Conservation (phyloP, 805 yeast species). For the Danielozyma ontarioensis region DNA sequence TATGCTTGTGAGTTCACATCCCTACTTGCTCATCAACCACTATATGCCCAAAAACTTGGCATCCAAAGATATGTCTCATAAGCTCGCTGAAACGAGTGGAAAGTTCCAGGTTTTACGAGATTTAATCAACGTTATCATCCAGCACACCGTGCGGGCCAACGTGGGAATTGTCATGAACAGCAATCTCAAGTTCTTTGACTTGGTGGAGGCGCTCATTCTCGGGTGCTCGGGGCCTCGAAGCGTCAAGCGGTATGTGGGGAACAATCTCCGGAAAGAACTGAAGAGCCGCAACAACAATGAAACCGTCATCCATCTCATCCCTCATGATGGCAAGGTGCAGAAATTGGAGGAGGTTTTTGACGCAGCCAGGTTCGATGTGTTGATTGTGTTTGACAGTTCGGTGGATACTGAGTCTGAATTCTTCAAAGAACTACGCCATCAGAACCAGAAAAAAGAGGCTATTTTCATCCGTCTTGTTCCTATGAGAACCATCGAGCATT, state of each 20-base stretch:
- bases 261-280: conserved; percentile 48
- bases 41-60: conserved; percentile 76
- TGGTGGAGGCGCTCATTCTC: conserved; percentile 63
- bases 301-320: conserved; percentile 10
- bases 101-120: conserved; percentile 71
- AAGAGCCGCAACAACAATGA: conserved; percentile 3
- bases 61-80: conserved; percentile 63
- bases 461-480: conserved; percentile 70
- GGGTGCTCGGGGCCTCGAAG: conserved; percentile 47
- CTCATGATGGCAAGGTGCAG: conserved; percentile 9
- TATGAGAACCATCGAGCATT: conserved; percentile 79
- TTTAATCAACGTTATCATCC: conserved; percentile 51
- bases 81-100: conserved; percentile 75
- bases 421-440: conserved; percentile 20
- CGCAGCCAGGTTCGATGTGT: conserved; percentile 44
- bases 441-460: conserved; percentile 30
- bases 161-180: conserved; percentile 69
- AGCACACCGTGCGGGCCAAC: conserved; percentile 25
- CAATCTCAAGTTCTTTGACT: conserved; percentile 60
- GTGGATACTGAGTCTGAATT: conserved; percentile 40
- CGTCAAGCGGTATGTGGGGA: conserved; percentile 59
- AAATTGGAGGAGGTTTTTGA: conserved; percentile 19
- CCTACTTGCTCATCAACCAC: conserved; percentile 78
- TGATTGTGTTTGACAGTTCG: conserved; percentile 61
- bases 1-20: conserved; percentile 81